A percentile compares a stretch with the other conserved stretches of the same genome.
Evolutionary conservation across 345 rosid genomes (phyloP).

Genomic region (Lagerstroemia speciosa): DNA sequence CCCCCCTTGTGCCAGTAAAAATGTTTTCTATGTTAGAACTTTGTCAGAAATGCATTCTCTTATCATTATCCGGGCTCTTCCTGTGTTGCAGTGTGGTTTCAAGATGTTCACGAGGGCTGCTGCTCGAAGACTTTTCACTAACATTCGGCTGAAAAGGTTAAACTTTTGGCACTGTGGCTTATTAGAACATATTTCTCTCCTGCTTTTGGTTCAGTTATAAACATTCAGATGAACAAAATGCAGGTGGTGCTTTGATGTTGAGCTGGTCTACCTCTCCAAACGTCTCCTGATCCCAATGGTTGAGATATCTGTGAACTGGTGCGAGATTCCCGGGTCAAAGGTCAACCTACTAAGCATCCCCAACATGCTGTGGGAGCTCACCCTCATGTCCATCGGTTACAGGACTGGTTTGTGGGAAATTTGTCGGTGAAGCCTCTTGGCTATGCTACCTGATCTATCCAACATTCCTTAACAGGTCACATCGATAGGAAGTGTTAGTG

Average conservation of each 20-base stretch:
- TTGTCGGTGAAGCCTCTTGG: constrained; percentile 18
- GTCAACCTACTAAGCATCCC: constrained; percentile 81
- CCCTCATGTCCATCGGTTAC: constrained; percentile 81
- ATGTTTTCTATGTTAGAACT: too few relatives aligned
- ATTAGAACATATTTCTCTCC: neutral
- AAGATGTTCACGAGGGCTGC: constrained; percentile 99
- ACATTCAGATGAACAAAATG: constrained; percentile 7
- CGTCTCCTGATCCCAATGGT: constrained; percentile 55
- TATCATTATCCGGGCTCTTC: constrained; percentile 5
- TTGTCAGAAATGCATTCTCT: too few relatives aligned
- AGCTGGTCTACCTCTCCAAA: constrained; percentile 84
- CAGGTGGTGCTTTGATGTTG: constrained; percentile 99
- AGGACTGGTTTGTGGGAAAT: constrained; percentile 77
- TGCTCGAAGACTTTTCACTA: constrained; percentile 85
- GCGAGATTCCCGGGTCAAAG: constrained; percentile 96
- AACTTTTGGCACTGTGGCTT: neutral
- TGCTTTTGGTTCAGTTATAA: neutral
- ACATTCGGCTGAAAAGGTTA: constrained; percentile 82
- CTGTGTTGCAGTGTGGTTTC: constrained; percentile 76
- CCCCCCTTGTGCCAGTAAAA: too few relatives aligned
- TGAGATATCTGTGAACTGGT: constrained; percentile 91
- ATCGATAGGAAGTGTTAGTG: neutral
- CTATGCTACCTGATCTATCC: neutral
- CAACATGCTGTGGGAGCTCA: constrained; percentile 97
- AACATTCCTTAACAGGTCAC: neutral